A percentile compares a stretch with the other conserved stretches of the same genome.
Conservation (phyloP, 106 monocot species). For the Apostasia shenzhenica region DNA sequence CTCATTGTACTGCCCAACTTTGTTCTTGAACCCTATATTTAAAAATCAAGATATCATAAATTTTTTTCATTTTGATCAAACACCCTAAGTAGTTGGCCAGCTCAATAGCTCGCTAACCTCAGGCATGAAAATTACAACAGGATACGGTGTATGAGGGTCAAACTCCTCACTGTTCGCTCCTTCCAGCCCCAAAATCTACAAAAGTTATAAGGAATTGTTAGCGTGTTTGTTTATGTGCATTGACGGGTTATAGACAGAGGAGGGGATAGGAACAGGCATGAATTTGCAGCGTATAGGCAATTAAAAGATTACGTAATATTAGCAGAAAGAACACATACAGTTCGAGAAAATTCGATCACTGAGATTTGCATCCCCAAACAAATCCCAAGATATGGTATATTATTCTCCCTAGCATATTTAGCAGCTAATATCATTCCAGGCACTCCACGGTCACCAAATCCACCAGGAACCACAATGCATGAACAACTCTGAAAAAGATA, state of each 20-base stretch:
- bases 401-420: constrained; percentile 4
- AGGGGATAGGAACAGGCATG: too few species aligned
- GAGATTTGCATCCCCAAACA: constrained; percentile 7
- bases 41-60: background rate
- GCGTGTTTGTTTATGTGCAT: too few species aligned
- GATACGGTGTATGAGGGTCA: constrained; percentile 45
- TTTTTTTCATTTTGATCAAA: too few species aligned
- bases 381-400: background rate
- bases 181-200: background rate
- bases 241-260: too few species aligned
- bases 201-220: too few species aligned
- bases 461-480: constrained; percentile 3
- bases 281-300: too few species aligned
- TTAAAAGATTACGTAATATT: too few species aligned
- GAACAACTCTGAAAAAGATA: background rate
- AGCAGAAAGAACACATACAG: background rate
- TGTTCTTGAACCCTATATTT: constrained; percentile 69
- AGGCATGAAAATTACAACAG: constrained; percentile 88
- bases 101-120: constrained; percentile 31
- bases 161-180: constrained; percentile 89
- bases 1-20: constrained; percentile 83
- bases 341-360: constrained; percentile 3
- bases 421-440: constrained; percentile 1
- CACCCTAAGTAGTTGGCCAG: too few species aligned
- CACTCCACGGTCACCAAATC: constrained; percentile 2